phyloP scores from a whole-genome alignment of 108 stramenopile genomes.

The Nitzschia putrida region DNA sequence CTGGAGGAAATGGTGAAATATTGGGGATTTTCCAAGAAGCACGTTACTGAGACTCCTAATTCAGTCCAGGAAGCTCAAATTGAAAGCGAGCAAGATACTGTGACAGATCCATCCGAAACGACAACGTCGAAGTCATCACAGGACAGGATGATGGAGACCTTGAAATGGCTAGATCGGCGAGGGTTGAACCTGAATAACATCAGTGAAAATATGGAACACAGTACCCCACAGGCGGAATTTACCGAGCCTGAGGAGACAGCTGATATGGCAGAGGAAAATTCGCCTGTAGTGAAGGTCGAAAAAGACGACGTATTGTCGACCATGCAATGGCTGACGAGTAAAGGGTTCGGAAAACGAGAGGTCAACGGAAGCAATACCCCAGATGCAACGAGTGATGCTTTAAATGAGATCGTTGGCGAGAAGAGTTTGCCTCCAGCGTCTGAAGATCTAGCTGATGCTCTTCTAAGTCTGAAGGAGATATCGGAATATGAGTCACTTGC shows the following conservation, averaged over 20 bases:
- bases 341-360: slow-evolving; percentile 1
- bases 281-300: neutral
- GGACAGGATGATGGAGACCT: slow-evolving; percentile 8
- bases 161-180: slow-evolving; percentile 14
- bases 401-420: no score
- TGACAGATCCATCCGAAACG: neutral
- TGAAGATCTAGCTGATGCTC: neutral
- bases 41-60: neutral
- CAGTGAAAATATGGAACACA: no score
- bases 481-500: no score
- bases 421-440: neutral
- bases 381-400: no score
- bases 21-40: slow-evolving; percentile 10
- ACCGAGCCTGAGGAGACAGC: neutral
- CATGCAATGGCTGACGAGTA: slow-evolving; percentile 4
- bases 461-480: neutral
- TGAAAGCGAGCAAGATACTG: neutral
- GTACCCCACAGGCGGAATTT: no score
- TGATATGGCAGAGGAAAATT: neutral
- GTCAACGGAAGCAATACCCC: no score
- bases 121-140: neutral
- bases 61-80: neutral
- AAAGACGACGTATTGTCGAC: neutral
- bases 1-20: slow-evolving; percentile 20
- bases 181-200: slow-evolving; percentile 11